phyloP scores from a whole-genome alignment of 495 filamentous ascomycete species.

The Chaetomium cochliodes region DNA sequence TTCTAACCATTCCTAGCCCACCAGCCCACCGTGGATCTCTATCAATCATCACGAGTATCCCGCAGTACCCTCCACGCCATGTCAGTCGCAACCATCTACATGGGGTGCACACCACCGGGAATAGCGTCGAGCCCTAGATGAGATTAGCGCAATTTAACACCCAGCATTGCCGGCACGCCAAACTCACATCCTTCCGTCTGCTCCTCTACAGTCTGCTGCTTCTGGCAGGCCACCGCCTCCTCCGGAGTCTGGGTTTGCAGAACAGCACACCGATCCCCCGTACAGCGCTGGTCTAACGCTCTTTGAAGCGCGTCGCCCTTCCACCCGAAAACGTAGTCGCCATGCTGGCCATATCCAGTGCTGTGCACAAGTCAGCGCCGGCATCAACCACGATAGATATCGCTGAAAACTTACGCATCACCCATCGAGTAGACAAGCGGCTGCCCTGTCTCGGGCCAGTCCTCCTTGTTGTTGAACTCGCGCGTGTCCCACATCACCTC shows the following conservation, averaged over 20 bases:
- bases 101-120: constrained; percentile 17
- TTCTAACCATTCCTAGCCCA: neutral
- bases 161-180: neutral
- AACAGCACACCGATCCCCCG: constrained; percentile 40
- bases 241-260: constrained; percentile 38
- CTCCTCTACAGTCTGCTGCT: constrained; percentile 36
- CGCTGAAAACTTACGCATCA: constrained; percentile 37
- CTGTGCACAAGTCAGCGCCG: constrained; percentile 18
- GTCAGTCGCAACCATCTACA: neutral
- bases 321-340: constrained; percentile 56
- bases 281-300: constrained; percentile 51
- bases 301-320: constrained; percentile 49
- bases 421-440: constrained; percentile 52
- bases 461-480: constrained; percentile 43
- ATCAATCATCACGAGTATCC: neutral
- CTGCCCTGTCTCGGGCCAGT: constrained; percentile 47
- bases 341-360: constrained; percentile 47
- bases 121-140: constrained; percentile 9
- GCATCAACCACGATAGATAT: too few species aligned
- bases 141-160: neutral
- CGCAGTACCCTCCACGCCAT: too few species aligned
- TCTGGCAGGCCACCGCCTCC: constrained; percentile 35
- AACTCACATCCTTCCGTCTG: constrained; percentile 40
- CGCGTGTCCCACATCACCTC: constrained; percentile 52
- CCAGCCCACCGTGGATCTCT: neutral